Conservation (phyloP, 2,329 filamentous ascomycete species). For the Stagonosporopsis rhizophila region DNA sequence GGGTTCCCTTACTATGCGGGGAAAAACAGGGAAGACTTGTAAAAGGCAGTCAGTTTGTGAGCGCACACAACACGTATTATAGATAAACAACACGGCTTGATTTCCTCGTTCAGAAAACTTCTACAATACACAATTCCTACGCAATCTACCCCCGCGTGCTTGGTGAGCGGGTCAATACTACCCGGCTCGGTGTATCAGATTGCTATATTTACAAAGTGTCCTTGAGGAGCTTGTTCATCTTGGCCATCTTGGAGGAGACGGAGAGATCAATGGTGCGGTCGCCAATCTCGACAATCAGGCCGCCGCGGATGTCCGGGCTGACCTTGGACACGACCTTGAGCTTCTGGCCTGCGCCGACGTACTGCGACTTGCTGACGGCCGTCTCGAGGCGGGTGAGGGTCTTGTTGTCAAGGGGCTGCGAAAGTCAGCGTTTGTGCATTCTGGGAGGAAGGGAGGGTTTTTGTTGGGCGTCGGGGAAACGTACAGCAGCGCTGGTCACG, state of each 20-base stretch:
- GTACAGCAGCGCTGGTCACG: conserved; percentile 88
- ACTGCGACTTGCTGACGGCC: conserved; percentile 87
- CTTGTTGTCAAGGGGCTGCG: conserved; percentile 82
- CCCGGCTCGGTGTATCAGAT: conserved; percentile 21
- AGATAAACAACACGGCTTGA: conserved; percentile 28
- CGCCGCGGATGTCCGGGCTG: conserved; percentile 92
- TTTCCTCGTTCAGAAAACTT: conserved; percentile 28
- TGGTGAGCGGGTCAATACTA: not conserved
- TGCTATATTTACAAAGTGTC: conserved; percentile 84
- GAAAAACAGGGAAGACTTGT: too few species aligned
- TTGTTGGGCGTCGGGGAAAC: conserved; percentile 40
- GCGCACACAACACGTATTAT: too few species aligned
- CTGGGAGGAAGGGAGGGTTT: too few species aligned
- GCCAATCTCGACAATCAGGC: conserved; percentile 93
- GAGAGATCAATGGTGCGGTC: conserved; percentile 98
- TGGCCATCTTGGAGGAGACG: conserved; percentile 91
- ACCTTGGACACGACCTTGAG: conserved; percentile 96
- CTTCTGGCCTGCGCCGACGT: conserved; percentile 91
- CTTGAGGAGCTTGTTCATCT: conserved; percentile 99
- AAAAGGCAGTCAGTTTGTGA: too few species aligned
- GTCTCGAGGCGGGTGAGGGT: conserved; percentile 84
- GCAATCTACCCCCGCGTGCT: conserved; percentile 16
- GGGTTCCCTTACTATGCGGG: too few species aligned
- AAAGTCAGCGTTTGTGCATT: conserved; percentile 16
- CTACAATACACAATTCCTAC: conserved; percentile 46